Conservation (phyloP, 768 basidiomycete species). For the Crucibulum laeve region DNA sequence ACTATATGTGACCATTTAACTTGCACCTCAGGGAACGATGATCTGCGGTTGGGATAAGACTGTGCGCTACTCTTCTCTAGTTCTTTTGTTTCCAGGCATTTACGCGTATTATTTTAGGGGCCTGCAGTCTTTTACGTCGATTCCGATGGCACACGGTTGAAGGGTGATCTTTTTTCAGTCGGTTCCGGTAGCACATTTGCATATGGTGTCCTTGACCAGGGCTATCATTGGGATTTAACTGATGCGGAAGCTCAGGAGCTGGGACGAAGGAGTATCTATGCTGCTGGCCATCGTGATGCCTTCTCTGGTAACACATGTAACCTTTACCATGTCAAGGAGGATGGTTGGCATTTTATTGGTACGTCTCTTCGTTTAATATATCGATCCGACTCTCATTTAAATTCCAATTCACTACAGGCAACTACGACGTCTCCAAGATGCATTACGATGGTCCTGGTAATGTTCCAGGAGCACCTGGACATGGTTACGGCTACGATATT, state of each 20-base stretch:
- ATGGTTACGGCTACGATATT: constrained; percentile 78
- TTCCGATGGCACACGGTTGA: constrained; percentile 91
- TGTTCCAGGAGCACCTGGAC: constrained; percentile 54
- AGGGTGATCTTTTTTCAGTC: constrained; percentile 97
- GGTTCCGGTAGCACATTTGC: constrained; percentile 98
- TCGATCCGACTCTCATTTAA: not conserved
- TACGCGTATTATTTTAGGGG: constrained; percentile 45
- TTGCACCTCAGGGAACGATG: constrained; percentile 81
- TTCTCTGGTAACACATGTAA: constrained; percentile 97
- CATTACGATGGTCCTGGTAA: constrained; percentile 87
- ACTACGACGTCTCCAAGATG: constrained; percentile 87
- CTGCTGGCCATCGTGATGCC: constrained; percentile 94
- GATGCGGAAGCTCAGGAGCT: constrained; percentile 95
- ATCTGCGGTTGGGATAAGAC: constrained; percentile 99
- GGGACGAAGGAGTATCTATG: constrained; percentile 89
- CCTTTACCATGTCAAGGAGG: constrained; percentile 90
- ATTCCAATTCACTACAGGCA: constrained; percentile 46
- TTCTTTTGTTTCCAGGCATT: not conserved
- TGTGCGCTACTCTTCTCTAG: constrained; percentile 31
- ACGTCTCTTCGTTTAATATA: constrained; percentile 17
- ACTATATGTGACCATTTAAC: constrained; percentile 2
- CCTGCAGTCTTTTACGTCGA: constrained; percentile 97
- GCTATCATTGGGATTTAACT: constrained; percentile 87
- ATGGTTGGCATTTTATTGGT: constrained; percentile 97
- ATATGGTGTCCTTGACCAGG: constrained; percentile 98